Evolutionary conservation across 331 rosid species (phyloP), one percentile per base, ranked within the genome.

Genomic region (Dryas integrifolia): DNA sequence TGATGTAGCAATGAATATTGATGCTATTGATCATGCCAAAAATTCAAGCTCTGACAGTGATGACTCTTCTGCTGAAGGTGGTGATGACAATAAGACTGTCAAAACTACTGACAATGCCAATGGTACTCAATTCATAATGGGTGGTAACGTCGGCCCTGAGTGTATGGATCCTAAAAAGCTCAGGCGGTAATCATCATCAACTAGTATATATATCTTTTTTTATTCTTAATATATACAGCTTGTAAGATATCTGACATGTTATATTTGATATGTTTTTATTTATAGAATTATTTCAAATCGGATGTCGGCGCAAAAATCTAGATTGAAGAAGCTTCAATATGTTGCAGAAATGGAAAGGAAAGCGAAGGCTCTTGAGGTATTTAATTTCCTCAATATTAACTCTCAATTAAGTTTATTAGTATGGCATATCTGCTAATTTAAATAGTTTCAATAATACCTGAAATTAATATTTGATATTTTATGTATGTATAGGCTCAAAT

Each of bases 211-310:
- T 9, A n/a, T 62, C 30, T 7, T 21, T 71, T 35, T 2, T 39
- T 70, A 7, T 35, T 56, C 3, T 35, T 21, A 13, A 39, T 12
- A 9, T 52, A 18, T 18, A 18, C 21, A 9, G 4, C 53, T 64
- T 24, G 65, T 43, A 53, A 44, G 4, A 44, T 30, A 13, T 58
- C 15, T 10, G 10, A 58, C 63, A 55, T 57, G 15, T n/a, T 26
- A 18, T 12, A 24, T 51, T 13, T 43, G n/a, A 63, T 43, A 7
- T 70, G 1, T 66, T 11, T n/a, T n/a, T 26, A 26, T 26, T 49
- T 53, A 41, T 26, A 85, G 91, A 74, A 69, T 73, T n/a, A 57
- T 79, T 40, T 81, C 86, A 11, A 86, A 88, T 53, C 84, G 91
- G 11, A 67, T 65, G 40, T 84, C 91, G 0, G 89, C 88, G 0